Evolutionary conservation across 768 basidiomycete genomes (phyloP), one percentile per base, ranked within the genome.

Genomic region (Suillus placidus): DNA sequence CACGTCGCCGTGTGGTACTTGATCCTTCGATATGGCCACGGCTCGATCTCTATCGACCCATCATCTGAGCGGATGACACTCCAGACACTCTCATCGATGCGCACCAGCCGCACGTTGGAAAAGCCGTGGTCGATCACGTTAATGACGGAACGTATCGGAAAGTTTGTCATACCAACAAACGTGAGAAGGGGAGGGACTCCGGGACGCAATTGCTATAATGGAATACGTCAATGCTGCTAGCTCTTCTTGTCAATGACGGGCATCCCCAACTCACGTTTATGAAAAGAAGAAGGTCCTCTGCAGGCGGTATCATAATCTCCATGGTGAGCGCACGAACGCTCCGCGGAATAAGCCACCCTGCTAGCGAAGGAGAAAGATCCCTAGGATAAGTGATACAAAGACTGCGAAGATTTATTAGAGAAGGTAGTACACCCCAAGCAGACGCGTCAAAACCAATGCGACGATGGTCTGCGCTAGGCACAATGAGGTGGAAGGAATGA

Each of bases 391-490:
- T 85, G 62, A 90, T 88, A 61, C 80, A 82, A 63, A 92, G 72
- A 45, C 80, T 82, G n/a, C 76, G 81, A 60, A 92, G 73, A 14
- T 79, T 79, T 20, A 77, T 74, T 32, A 92, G 74, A 6, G 82
- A 82, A 0, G 89, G 89, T 12, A 92, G 78, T 9, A 91, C 86
- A 12, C 90, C 89, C 90, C 89, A 91, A 8, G 87, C 80, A 1
- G 87, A 84, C 0, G 90, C 87, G 67, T 90, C 87, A 68, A 88
- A 91, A 34, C 90, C 90, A 12, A 88, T 80, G 8, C 82, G 79
- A 66, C 79, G 79, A 68, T 85, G 84, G 58, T 85, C 83, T 18
- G 73, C 71, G 7, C 72, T 71, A 5, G 81, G 76, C 2, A 81
- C 82, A 13, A 83, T 79, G 1, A 91, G 79, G 52, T 82, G 78